phyloP scores from a whole-genome alignment of 108 stramenopile species.

The Craspedostauros australis region DNA sequence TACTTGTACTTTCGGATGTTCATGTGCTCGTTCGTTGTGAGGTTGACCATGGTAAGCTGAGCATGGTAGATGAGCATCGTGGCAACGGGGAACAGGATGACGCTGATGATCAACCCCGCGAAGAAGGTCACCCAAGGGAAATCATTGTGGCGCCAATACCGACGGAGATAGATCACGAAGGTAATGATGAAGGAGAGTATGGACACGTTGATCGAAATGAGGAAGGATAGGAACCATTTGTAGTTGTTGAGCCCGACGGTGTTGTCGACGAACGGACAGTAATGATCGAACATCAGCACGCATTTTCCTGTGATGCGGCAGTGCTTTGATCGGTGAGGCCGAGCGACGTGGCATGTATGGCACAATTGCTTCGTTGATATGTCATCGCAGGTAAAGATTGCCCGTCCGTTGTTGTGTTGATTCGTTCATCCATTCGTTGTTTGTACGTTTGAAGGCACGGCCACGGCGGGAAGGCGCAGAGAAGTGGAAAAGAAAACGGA shows the following conservation, averaged over 20 bases:
- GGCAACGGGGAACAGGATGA: conserved; percentile 52
- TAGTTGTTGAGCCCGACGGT: conserved; percentile 96
- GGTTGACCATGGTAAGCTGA: conserved; percentile 69
- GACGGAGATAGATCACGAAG: conserved; percentile 40
- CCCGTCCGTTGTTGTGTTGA: neutral
- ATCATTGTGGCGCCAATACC: conserved; percentile 7
- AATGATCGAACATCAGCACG: conserved; percentile 95
- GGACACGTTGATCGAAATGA: conserved; percentile 48
- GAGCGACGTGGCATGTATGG: conserved; percentile 91
- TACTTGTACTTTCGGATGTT: conserved; percentile 79
- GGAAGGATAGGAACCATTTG: conserved; percentile 84
- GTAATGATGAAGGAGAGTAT: conserved; percentile 34
- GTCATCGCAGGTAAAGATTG: too few relatives aligned
- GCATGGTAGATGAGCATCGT: conserved; percentile 82
- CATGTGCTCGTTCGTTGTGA: conserved; percentile 95
- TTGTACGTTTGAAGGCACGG: neutral
- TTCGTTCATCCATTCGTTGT: neutral
- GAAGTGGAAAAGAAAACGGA: too few relatives aligned
- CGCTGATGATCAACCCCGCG: conserved; percentile 52
- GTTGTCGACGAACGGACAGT: conserved; percentile 96
- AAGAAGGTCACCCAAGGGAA: conserved; percentile 15
- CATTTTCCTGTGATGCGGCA: conserved; percentile 83
- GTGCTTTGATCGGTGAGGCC: conserved; percentile 93
- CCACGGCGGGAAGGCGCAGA: too few relatives aligned
- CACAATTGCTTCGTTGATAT: conserved; percentile 60